Percentiles rank a stretch among this genome's conserved stretches.
Conservation (phyloP, 768 basidiomycete genomes). For the Fomitopsis serialis region DNA sequence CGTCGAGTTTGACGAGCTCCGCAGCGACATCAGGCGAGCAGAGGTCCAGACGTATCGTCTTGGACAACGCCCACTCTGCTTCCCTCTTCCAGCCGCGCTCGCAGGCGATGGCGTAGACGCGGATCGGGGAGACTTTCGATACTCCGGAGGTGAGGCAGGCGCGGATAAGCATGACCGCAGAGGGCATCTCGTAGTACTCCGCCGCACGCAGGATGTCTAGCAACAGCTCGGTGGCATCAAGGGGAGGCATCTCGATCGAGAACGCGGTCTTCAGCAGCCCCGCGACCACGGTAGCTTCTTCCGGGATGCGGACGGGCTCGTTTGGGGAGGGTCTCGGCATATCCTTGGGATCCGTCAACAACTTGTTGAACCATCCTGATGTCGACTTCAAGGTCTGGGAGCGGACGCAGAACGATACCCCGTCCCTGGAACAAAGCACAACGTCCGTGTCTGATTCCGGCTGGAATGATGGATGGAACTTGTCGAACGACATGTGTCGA, state of each 20-base stretch:
- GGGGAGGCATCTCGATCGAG: conserved; percentile 34
- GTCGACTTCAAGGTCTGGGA: conserved; percentile 17
- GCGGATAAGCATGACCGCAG: conserved; percentile 39
- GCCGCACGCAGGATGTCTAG: conserved; percentile 36
- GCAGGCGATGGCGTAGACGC: conserved; percentile 41
- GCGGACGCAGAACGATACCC: conserved; percentile 18
- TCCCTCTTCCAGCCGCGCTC: conserved; percentile 42
- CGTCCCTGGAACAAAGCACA: conserved; percentile 15
- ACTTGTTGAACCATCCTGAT: conserved; percentile 24
- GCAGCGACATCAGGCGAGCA: conserved; percentile 27
- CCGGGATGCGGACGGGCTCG: conserved; percentile 23
- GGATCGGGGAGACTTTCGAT: conserved; percentile 35
- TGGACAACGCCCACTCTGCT: conserved; percentile 34
- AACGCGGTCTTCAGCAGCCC: conserved; percentile 37
- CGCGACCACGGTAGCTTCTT: conserved; percentile 30
- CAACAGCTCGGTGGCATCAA: conserved; percentile 37
- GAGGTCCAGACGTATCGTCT: conserved; percentile 36
- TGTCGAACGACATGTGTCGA: too few species aligned
- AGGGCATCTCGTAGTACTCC: conserved; percentile 41
- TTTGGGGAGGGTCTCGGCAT: conserved; percentile 2
- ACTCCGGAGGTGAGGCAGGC: conserved; percentile 34
- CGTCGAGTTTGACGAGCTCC: conserved; percentile 30
- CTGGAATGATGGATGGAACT: background rate
- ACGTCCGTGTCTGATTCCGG: conserved; percentile 9
- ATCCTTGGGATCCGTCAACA: conserved; percentile 18